Percentiles rank a stretch among this genome's conserved stretches.
Conservation (phyloP, 2,329 filamentous ascomycete species). For the Didymella pinodella region DNA sequence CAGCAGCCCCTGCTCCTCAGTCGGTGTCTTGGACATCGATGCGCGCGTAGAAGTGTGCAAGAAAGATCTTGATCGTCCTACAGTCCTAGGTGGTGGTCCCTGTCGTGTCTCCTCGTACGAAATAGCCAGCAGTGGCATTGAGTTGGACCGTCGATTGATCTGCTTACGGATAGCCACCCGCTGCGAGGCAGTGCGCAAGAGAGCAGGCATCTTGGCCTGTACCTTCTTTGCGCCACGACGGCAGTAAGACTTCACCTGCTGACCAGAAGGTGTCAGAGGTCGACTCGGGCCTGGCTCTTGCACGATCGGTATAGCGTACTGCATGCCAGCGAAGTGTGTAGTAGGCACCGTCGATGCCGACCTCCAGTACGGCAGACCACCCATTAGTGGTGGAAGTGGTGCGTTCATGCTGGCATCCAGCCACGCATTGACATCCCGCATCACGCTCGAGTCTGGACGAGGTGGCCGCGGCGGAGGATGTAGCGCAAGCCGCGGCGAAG, state of each 20-base stretch:
- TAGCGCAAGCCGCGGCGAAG: conserved; percentile 18
- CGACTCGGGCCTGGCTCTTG: conserved; percentile 17
- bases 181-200: conserved; percentile 33
- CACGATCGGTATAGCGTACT: conserved; percentile 42
- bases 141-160: conserved; percentile 34
- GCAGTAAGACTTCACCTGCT: conserved; percentile 37
- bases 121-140: conserved; percentile 35
- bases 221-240: conserved; percentile 40
- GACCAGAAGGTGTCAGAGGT: conserved; percentile 29
- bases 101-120: conserved; percentile 25
- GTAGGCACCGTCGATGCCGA: conserved; percentile 23
- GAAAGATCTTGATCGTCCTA: conserved; percentile 24
- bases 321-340: conserved; percentile 24
- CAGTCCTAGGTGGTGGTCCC: conserved; percentile 13
- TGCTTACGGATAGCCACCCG: conserved; percentile 23
- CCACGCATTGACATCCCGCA: conserved; percentile 45
- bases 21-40: conserved; percentile 16
- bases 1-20: conserved; percentile 8
- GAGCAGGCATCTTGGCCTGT: conserved; percentile 42
- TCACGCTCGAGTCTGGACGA: conserved; percentile 37
- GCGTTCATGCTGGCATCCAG: conserved; percentile 40
- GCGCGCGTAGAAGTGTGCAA: conserved; percentile 13
- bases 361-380: conserved; percentile 46
- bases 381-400: conserved; percentile 43
- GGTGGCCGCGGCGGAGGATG: conserved; percentile 33